Base-by-base conservation (phyloP, 176 grass and related monocot species). In the Oryza officinalis region DNA sequence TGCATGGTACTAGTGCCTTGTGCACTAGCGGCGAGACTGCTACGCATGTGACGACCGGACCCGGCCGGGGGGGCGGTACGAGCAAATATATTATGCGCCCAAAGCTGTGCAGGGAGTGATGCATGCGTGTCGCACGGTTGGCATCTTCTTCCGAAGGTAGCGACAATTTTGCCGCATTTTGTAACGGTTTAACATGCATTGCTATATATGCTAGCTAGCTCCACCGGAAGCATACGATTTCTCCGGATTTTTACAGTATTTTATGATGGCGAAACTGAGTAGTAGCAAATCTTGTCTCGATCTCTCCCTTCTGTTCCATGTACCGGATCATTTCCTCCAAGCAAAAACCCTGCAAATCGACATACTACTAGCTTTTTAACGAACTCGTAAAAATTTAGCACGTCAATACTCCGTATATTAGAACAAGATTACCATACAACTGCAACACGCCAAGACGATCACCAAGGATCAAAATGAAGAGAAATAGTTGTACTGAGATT, bases 151-250 rank as follows among this genome's bases (percentile, higher is more conserved):
- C 4, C 13, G 54, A 18, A 37, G 63, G 65, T 69, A 65, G 33
- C 22, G 50, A 71, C 86, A 63, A 22, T 87, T 87, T 87, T 82
- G 72, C 79, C 22, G 85, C 71, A 61, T 69, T 60, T 50, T 81
- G 78, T 87, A 61, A 81, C 13, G 33, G 25, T 66, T 67, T 30
- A 20, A 18, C 37, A 8, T 71, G 52, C 81, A 27, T 47, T 47
- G 49, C 30, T 33, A 33, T 33, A 33, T 5, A 5, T 47, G 18
- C 32, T 25, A 25, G 38, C 38, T 49, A 50, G 13, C 44, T 80
- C 40, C 54, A 71, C 13, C 13, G 20, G 31, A 52, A 32, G 46
- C 76, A 37, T 20, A 27, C 60, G n/a, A 79, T 15, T 35, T 54
- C 17, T n/a, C 17, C 15, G 30, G 49, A 37, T 59, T 75, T 22